A percentile compares a stretch with the other conserved stretches of the same genome.
These are phyloP conservation scores for Pseudotulostoma volvatum DNA, from an alignment of 495 filamentous ascomycete species.

Conservation along the genomic window DNA sequence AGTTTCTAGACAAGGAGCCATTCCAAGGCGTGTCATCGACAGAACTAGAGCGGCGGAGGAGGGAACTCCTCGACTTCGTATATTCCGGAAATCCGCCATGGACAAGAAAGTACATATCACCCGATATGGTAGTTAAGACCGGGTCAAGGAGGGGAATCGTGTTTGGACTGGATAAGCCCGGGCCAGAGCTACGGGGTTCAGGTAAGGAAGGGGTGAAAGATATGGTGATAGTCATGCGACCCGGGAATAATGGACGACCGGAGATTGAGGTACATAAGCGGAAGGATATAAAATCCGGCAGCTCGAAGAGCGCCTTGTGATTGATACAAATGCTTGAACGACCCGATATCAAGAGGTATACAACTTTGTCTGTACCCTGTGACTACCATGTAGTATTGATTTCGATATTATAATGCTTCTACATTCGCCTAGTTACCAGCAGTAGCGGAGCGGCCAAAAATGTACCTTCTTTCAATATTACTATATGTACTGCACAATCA, in stretches of 20 bases:
- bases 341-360: too few relatives aligned
- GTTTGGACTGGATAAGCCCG: slow-evolving; percentile 53
- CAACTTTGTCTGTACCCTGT: too few relatives aligned
- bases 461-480: too few relatives aligned
- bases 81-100: slow-evolving; percentile 42
- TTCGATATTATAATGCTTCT: too few relatives aligned
- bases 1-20: slow-evolving; percentile 37
- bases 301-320: too few relatives aligned
- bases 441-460: too few relatives aligned
- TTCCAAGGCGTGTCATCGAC: slow-evolving; percentile 14
- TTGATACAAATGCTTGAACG: too few relatives aligned
- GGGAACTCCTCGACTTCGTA: slow-evolving; percentile 44
- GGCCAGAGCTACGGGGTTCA: slow-evolving; percentile 47
- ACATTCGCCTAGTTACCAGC: too few relatives aligned
- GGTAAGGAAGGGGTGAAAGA: slow-evolving; percentile 52
- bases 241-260: slow-evolving; percentile 38
- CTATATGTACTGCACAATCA: too few relatives aligned
- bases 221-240: slow-evolving; percentile 54
- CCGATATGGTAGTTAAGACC: slow-evolving; percentile 39
- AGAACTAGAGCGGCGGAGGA: slow-evolving; percentile 28
- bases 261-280: slow-evolving; percentile 38
- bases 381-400: too few relatives aligned
- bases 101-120: slow-evolving; percentile 65
- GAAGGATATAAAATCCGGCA: slow-evolving; percentile 36
- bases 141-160: slow-evolving; percentile 42